Conservation (phyloP, 768 basidiomycete species). For the Sarcodon aspratus region DNA sequence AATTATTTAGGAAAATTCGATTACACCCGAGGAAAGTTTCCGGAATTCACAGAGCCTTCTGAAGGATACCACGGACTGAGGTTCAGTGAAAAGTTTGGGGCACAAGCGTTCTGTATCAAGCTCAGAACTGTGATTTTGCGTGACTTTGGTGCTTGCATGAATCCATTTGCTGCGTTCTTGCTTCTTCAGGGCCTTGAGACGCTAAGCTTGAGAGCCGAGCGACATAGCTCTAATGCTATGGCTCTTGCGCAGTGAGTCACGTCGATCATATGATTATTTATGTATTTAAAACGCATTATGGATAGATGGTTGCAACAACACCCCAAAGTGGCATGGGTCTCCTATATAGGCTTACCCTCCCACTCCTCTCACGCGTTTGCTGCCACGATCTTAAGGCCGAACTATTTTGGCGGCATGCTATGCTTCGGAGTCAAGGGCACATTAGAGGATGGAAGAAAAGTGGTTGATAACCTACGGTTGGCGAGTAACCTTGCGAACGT, state of each 20-base stretch:
- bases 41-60: conserved; percentile 60
- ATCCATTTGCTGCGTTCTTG: conserved; percentile 66
- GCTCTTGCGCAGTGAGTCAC: conserved; percentile 41
- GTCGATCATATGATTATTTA: neutral
- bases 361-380: conserved; percentile 55
- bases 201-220: conserved; percentile 55
- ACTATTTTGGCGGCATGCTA: conserved; percentile 60
- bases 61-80: conserved; percentile 69
- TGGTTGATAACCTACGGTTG: conserved; percentile 62
- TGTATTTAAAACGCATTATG: neutral
- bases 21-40: conserved; percentile 60
- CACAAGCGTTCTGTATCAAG: conserved; percentile 52
- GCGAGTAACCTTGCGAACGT: conserved; percentile 69
- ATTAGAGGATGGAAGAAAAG: conserved; percentile 35
- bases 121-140: conserved; percentile 52
- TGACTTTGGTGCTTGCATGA: conserved; percentile 53
- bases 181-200: conserved; percentile 76
- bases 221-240: conserved; percentile 64
- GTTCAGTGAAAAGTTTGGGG: conserved; percentile 56
- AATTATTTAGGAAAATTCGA: conserved; percentile 49
- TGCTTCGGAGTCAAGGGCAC: conserved; percentile 71
- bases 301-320: conserved; percentile 46
- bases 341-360: conserved; percentile 55
- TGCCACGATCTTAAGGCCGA: conserved; percentile 35
- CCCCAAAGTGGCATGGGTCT: conserved; percentile 63